These are phyloP conservation scores for Poteriospumella lacustris DNA, from an alignment of 108 stramenopile genomes.

Conservation along the genomic window DNA sequence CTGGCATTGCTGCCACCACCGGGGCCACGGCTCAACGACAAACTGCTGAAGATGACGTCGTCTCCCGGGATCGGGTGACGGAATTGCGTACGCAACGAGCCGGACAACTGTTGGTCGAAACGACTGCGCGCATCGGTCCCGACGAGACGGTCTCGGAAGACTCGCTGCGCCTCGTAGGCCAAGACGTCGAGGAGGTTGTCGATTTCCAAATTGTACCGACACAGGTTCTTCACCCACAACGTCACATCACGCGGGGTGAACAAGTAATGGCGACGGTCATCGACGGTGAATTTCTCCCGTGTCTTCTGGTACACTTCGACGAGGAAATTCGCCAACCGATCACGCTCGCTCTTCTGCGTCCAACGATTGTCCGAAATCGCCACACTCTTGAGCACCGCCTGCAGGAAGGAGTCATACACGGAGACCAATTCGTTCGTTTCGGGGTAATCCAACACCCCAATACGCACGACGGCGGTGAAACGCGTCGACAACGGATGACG, in stretches of 20 bases:
- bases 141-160: conserved; percentile 54
- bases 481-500: conserved; percentile 52
- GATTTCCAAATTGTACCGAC: conserved; percentile 51
- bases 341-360: conserved; percentile 30
- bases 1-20: not conserved
- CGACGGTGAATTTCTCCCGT: conserved; percentile 43
- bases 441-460: conserved; percentile 54
- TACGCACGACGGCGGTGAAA: conserved; percentile 56
- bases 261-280: conserved; percentile 61
- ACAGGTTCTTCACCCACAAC: conserved; percentile 47
- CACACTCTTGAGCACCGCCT: conserved; percentile 28
- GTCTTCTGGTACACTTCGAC: conserved; percentile 50
- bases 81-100: conserved; percentile 30
- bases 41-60: conserved; percentile 38
- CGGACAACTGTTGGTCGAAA: conserved; percentile 45
- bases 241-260: conserved; percentile 61
- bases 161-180: conserved; percentile 52
- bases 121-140: conserved; percentile 28
- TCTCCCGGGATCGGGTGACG: not conserved
- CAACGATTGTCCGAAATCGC: conserved; percentile 7
- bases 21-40: not conserved
- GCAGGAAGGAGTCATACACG: conserved; percentile 39
- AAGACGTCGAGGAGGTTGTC: conserved; percentile 52
- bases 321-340: conserved; percentile 47
- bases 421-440: conserved; percentile 45